Evolutionary conservation across 225 moss, liverwort and hornwort species (phyloP).

Genomic region (Bryoerythrophyllum caledonicum): DNA sequence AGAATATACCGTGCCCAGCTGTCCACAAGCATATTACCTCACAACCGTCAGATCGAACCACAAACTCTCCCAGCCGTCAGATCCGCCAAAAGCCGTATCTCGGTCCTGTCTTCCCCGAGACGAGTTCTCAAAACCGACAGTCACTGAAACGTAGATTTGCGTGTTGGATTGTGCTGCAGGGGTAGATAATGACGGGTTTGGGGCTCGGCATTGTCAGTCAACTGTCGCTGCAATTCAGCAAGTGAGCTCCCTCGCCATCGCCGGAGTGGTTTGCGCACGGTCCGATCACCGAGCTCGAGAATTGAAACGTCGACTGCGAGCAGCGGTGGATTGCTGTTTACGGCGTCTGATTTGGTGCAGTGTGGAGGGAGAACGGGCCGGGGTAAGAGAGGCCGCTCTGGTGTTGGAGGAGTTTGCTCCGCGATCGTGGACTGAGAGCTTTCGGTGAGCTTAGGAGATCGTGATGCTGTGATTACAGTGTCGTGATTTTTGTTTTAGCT

Average conservation of each 20-base stretch:
- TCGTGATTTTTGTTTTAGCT: background rate
- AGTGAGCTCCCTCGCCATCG: background rate
- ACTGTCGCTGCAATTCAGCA: conserved; percentile 11
- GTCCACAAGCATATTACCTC: background rate
- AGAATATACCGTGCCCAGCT: too few species aligned
- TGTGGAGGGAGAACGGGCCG: background rate
- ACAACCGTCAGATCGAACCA: background rate
- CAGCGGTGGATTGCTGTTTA: background rate
- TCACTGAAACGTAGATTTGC: background rate
- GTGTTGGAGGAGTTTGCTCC: background rate
- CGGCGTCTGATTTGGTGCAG: background rate
- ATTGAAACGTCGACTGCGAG: background rate
- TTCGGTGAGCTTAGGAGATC: background rate
- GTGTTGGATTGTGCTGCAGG: fast-evolving
- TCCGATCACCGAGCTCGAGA: conserved; percentile 3
- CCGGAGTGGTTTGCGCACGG: background rate
- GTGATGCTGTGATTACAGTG: too few species aligned
- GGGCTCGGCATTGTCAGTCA: background rate
- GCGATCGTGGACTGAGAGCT: background rate
- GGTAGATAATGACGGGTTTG: background rate
- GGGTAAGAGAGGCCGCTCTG: background rate
- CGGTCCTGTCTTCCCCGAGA: background rate
- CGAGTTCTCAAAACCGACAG: background rate
- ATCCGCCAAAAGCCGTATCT: background rate
- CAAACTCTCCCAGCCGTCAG: background rate